A percentile compares a stretch with the other conserved stretches of the same genome.
Evolutionary conservation across 371 early-diverging fungal genomes (phyloP).

Genomic region (Chytridium lagenaria): DNA sequence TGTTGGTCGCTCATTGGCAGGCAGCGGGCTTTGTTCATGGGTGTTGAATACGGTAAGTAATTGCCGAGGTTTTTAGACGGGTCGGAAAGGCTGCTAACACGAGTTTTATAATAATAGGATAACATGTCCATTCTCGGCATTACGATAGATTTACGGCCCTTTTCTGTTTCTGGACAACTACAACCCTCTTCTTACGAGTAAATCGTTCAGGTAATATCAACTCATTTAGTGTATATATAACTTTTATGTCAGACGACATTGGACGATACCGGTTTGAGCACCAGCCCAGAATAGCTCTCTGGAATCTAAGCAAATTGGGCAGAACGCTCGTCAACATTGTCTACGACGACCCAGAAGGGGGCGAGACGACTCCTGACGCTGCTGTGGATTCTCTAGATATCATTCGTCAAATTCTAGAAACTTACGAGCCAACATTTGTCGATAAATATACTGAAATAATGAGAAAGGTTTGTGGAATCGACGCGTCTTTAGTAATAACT

Average conservation of each 20-base stretch:
- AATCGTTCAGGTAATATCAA: constrained; percentile 67
- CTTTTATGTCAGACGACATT: constrained; percentile 32
- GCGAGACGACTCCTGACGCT: constrained; percentile 36
- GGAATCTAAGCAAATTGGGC: constrained; percentile 80
- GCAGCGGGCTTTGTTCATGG: constrained; percentile 72
- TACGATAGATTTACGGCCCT: constrained; percentile 91
- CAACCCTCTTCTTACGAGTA: constrained; percentile 78
- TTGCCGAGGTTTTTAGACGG: background rate
- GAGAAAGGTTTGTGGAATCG: constrained; percentile 61
- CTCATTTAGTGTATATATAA: constrained; percentile 56
- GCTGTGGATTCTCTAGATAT: constrained; percentile 50
- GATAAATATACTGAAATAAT: constrained; percentile 59
- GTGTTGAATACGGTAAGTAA: constrained; percentile 78
- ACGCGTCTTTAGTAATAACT: background rate
- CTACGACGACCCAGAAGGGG: constrained; percentile 57
- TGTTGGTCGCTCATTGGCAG: constrained; percentile 87
- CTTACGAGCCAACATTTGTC: constrained; percentile 62
- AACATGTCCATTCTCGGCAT: constrained; percentile 86
- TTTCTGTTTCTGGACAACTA: constrained; percentile 80
- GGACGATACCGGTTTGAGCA: constrained; percentile 79
- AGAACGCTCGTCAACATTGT: constrained; percentile 72
- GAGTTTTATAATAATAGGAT: constrained; percentile 52
- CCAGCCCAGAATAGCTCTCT: constrained; percentile 84
- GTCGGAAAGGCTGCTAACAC: too few relatives aligned
- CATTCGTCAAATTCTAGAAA: constrained; percentile 57